Base-by-base conservation (phyloP, 495 filamentous ascomycete species). In the Aspergillus indologenus region DNA sequence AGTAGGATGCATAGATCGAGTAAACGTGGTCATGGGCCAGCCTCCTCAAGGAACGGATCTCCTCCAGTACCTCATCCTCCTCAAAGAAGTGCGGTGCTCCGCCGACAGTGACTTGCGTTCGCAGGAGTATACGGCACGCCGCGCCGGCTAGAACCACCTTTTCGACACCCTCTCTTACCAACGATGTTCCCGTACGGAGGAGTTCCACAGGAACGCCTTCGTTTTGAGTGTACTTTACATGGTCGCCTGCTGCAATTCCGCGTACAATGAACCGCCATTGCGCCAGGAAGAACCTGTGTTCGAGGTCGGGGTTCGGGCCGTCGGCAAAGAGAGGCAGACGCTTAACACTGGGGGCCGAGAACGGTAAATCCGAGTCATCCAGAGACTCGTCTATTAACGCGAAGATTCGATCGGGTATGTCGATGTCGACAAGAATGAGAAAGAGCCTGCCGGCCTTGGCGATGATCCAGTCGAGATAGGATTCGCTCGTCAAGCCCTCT, bases 381-480 rank as follows among this genome's bases (percentile, higher is more conserved):
- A 87, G 90, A 5, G 89, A 92, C 57, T 89, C 85, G 67, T 96
- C 91, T 47, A 96, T 85, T 44, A 92, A 76, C 18, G 85, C 83
- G 64, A 96, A 96, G 51, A 96, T 95, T 70, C 88, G 88, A 58
- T 91, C 87, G 0, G 92, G 87, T 14, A 91, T 83, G 0, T 87
- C 90, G 51, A 96, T 78, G 57, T 92, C 88, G 44, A 85, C 79
- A 31, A 96, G 80, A 31, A 92, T 89, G 31, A 98, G 80, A 62
- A 96, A 98, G 54, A 96, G 81, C 56, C 86, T 83, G 61, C 83
- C 87, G 4, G 90, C 87, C 63, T 87, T 88, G 59, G 87, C 75
- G 52, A 95, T 77, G 58, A 98, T 95, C 89, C 90, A 95, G 63
- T 96, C 92, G 72, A 90, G 86, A 66, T 96, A 98, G 1, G 91